Evolutionary conservation across 1,284 basidiomycete species (phyloP).

Genomic region (Cutaneotrichosporon cavernicola): DNA sequence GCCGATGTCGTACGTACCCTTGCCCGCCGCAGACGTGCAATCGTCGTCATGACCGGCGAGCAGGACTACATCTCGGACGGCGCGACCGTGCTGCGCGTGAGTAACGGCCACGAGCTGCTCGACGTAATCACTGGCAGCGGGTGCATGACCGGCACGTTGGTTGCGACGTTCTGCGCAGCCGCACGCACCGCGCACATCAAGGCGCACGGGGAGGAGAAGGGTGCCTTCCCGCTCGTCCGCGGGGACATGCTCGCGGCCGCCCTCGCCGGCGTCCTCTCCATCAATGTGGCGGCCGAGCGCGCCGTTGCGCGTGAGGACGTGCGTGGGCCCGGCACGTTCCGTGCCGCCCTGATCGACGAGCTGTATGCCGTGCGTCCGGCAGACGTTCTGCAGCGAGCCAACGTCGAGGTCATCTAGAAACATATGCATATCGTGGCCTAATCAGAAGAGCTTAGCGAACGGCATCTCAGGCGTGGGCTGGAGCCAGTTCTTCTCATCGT

Average conservation of each 20-base stretch:
- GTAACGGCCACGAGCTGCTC: conserved; percentile 75
- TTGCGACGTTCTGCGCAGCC: conserved; percentile 67
- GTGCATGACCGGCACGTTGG: conserved; percentile 67
- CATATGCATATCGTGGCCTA: conserved; percentile 3
- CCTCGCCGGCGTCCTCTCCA: conserved; percentile 65
- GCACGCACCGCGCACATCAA: conserved; percentile 55
- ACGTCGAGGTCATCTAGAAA: conserved; percentile 52
- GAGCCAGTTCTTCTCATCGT: conserved; percentile 57
- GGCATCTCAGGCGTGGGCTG: conserved; percentile 79
- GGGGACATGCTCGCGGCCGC: conserved; percentile 74
- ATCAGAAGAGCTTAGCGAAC: conserved; percentile 54
- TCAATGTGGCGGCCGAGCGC: conserved; percentile 80
- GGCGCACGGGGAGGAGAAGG: background rate
- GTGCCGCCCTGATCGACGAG: conserved; percentile 81
- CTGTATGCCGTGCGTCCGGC: conserved; percentile 65
- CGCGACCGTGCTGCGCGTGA: conserved; percentile 62
- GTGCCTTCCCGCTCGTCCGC: conserved; percentile 57
- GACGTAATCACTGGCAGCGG: conserved; percentile 85
- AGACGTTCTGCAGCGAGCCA: conserved; percentile 58
- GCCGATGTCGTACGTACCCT: conserved; percentile 66
- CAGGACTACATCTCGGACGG: conserved; percentile 88
- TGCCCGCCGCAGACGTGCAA: conserved; percentile 76
- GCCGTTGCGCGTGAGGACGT: conserved; percentile 71
- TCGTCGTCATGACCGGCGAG: conserved; percentile 79
- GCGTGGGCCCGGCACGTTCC: conserved; percentile 80